A percentile compares a stretch with the other conserved stretches of the same genome.
phyloP scores from a whole-genome alignment of 2,329 filamentous ascomycete genomes.

The Fusarium palustre region DNA sequence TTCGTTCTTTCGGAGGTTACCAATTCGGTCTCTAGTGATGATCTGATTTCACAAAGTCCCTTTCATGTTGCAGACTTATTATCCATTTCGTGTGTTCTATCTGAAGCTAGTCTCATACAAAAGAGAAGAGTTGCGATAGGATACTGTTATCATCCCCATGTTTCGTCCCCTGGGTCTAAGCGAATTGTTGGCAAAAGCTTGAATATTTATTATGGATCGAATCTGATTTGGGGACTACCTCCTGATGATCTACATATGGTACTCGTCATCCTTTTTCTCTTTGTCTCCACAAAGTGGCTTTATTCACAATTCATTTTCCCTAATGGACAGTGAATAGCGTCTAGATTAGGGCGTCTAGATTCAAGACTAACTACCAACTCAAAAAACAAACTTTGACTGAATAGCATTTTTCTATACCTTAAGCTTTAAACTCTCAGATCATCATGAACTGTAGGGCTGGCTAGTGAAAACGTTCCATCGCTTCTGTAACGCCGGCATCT shows the following conservation, averaged over 20 bases:
- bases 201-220: conserved; percentile 10
- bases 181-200: conserved; percentile 16
- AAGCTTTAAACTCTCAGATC: neutral
- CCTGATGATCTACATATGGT: conserved; percentile 10
- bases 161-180: neutral
- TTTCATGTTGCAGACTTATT: neutral
- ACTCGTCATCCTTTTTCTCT: neutral
- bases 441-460: neutral
- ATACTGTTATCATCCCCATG: neutral
- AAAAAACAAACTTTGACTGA: neutral
- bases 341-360: neutral
- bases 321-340: neutral
- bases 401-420: neutral
- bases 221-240: neutral
- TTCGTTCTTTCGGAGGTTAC: neutral
- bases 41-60: neutral
- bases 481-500: conserved; percentile 5
- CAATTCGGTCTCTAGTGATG: neutral
- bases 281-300: neutral
- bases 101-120: neutral
- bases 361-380: neutral
- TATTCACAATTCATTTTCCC: neutral
- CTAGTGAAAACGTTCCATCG: neutral
- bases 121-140: neutral
- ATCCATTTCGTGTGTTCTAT: neutral